A percentile compares a stretch with the other conserved stretches of the same genome.
Conservation (phyloP, 108 stramenopile species). For the Aurantiochytrium sp. region DNA sequence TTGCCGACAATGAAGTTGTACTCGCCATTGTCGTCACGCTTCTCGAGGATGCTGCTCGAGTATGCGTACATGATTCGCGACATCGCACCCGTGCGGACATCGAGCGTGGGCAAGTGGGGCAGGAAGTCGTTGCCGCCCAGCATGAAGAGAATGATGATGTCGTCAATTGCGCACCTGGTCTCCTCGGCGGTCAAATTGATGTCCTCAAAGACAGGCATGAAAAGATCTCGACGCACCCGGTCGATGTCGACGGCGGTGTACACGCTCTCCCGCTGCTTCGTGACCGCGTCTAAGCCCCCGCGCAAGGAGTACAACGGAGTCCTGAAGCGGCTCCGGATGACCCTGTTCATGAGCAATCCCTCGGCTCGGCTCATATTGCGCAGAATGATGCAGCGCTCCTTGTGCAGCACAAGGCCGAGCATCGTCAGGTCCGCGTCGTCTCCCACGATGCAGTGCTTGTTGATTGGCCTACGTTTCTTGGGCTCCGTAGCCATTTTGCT, state of each 20-base stretch:
- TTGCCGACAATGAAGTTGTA: neutral
- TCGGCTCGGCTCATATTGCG: conserved; percentile 72
- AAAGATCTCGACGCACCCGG: conserved; percentile 54
- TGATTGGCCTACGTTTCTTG: neutral
- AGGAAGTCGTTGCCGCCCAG: conserved; percentile 54
- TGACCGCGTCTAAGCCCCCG: too few relatives aligned
- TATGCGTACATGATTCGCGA: conserved; percentile 84
- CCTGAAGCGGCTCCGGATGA: neutral
- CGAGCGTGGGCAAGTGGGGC: conserved; percentile 89
- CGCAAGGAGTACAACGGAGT: neutral
- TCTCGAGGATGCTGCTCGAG: conserved; percentile 31
- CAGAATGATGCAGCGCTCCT: conserved; percentile 89
- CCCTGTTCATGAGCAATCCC: neutral
- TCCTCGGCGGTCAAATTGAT: conserved; percentile 54
- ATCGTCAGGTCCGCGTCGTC: conserved; percentile 99
- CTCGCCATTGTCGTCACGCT: neutral
- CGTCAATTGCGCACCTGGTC: conserved; percentile 90
- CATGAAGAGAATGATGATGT: conserved; percentile 84
- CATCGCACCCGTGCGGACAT: conserved; percentile 90
- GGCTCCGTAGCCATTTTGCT: too few relatives aligned
- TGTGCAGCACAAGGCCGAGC: conserved; percentile 96
- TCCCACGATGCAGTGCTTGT: conserved; percentile 89
- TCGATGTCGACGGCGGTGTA: conserved; percentile 44
- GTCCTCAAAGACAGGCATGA: conserved; percentile 39
- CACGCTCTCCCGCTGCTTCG: neutral